A percentile compares a stretch with the other conserved stretches of the same genome.
phyloP scores from a whole-genome alignment of 306 rosid species.

The Prunus fruticosa region DNA sequence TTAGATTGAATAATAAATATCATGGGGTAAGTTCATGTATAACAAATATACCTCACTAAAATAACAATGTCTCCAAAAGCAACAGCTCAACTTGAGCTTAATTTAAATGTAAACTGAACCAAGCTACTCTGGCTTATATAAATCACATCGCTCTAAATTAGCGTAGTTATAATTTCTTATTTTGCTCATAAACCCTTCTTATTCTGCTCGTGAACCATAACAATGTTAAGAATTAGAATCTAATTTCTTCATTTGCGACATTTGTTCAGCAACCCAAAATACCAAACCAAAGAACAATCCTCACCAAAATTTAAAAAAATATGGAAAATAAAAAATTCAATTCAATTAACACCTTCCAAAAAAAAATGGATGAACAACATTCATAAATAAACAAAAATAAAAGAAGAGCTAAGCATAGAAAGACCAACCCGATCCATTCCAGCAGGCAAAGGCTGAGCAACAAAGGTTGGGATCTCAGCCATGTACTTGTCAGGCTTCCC shows the following conservation, averaged over 20 bases:
- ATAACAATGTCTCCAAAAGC: not conserved
- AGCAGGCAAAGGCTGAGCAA: conserved; percentile 94
- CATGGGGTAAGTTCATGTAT: not conserved
- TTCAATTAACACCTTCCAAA: not conserved
- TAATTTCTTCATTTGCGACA: not conserved
- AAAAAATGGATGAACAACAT: not conserved
- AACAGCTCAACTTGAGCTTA: not conserved
- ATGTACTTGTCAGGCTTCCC: conserved; percentile 75
- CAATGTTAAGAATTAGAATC: not conserved
- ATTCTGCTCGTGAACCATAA: not conserved
- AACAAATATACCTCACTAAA: not conserved
- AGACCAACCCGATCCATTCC: conserved; percentile 83
- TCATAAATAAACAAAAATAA: not conserved
- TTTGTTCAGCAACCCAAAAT: not conserved
- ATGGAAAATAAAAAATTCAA: not conserved
- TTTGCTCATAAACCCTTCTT: not conserved
- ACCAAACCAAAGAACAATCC: not conserved
- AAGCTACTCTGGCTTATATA: not conserved
- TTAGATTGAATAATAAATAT: not conserved
- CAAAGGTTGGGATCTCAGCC: conserved; percentile 96
- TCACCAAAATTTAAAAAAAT: not conserved
- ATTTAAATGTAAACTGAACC: not conserved
- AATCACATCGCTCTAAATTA: not conserved
- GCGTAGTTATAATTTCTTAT: not conserved
- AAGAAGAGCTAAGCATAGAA: not conserved